These are phyloP conservation scores for Paecilomyces fulvus DNA, from an alignment of 2,329 filamentous ascomycete genomes.

Conservation along the genomic window DNA sequence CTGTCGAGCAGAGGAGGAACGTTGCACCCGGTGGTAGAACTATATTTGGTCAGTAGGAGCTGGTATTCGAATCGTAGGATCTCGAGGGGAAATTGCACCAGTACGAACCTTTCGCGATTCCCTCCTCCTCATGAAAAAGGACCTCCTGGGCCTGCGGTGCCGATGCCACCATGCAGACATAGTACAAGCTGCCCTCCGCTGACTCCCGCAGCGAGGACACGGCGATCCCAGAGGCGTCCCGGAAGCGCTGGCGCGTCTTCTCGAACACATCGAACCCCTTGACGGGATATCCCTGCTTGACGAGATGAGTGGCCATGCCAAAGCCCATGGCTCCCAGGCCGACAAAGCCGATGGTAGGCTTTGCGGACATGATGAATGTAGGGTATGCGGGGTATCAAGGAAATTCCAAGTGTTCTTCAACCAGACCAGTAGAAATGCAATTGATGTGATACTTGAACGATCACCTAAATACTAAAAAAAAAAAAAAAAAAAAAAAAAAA, in stretches of 20 bases:
- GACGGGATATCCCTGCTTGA: conserved; percentile 58
- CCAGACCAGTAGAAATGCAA: background rate
- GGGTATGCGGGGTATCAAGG: background rate
- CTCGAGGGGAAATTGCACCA: background rate
- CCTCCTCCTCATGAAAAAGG: conserved; percentile 51
- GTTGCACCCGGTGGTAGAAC: conserved; percentile 50
- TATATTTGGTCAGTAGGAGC: conserved; percentile 11
- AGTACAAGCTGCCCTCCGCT: conserved; percentile 51
- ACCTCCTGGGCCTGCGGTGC: conserved; percentile 59
- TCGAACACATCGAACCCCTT: conserved; percentile 64
- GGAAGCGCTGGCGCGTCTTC: conserved; percentile 58
- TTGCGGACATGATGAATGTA: conserved; percentile 26
- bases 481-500: too few relatives aligned
- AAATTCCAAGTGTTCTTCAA: background rate
- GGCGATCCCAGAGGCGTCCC: conserved; percentile 51
- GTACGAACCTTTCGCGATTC: conserved; percentile 32
- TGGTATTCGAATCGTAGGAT: background rate
- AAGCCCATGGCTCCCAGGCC: conserved; percentile 77
- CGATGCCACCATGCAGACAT: conserved; percentile 69
- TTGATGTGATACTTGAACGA: background rate
- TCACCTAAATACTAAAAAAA: background rate
- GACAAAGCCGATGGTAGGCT: conserved; percentile 55
- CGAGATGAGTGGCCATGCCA: conserved; percentile 68
- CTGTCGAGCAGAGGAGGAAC: conserved; percentile 62
- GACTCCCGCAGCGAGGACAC: conserved; percentile 54